Evolutionary conservation across 345 rosid species (phyloP), one percentile per base, ranked within the genome.

Genomic region (Brassica rapa): DNA sequence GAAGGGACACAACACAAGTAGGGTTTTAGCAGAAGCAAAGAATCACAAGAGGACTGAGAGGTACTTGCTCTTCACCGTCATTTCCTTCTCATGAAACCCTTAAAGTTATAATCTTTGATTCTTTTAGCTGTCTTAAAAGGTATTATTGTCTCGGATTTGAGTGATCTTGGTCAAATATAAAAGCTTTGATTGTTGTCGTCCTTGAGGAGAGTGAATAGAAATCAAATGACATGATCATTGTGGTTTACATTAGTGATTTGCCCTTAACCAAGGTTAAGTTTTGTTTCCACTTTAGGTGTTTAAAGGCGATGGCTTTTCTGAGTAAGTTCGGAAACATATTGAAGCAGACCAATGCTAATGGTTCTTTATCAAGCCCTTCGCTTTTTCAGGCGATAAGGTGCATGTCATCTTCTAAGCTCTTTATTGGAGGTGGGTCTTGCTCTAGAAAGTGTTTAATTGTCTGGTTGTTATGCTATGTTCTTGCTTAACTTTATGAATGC

Each of bases 381-480:
- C 72, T 95, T 77, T 88, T 81, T 80, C 96, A 93, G 80, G 89
- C 88, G 1, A 69, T 90, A 56, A 72, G 99, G 77, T 86, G 84
- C 86, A 88, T 95, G 93, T 95, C 98, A 30, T 76, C 87, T 51
- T 86, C 96, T 6, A 93, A 93, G 80, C 49, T 95, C 59, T 95
- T 95, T 33, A 37, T 95, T 5, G 99, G 98, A 88, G 99, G 99
- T 93, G 79, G 53, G 19, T 43, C 63, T 51, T 3, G 19, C 27
- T 3, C n/a, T 33, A 67, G 16, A 35, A 51, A 12, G 10, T 67
- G 3, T 61, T 32, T 21, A 70, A 41, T 68, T 72, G 60, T 29
- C 10, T 21, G 5, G 11, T 43, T 27, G 7, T 70, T 64, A 6
- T 23, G 41, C 16, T 29, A 29, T 43, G 11, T 12, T 33, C 35